Evolutionary conservation across 495 filamentous ascomycete genomes (phyloP).

Genomic region (Penicillium macrosclerotiorum): DNA sequence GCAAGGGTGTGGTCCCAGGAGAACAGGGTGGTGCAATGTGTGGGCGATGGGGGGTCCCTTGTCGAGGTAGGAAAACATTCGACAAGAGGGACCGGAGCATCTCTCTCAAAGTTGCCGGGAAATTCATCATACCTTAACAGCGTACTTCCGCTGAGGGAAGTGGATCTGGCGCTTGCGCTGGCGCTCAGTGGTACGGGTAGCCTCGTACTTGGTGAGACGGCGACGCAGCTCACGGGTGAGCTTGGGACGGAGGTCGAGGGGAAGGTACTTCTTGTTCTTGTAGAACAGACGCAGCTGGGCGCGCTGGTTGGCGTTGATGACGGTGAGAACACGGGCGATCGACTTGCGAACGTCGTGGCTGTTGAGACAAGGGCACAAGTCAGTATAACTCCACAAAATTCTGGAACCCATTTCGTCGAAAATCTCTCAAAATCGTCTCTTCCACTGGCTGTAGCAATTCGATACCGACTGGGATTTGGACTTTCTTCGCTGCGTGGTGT

Average conservation of each 20-base stretch:
- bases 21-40: neutral
- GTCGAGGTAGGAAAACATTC: neutral
- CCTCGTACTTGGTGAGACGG: constrained; percentile 86
- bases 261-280: constrained; percentile 98
- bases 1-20: neutral
- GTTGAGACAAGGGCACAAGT: constrained; percentile 21
- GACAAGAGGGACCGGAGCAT: neutral
- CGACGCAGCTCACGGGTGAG: constrained; percentile 94
- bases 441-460: too few relatives aligned
- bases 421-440: too few relatives aligned
- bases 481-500: neutral
- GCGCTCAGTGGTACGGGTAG: constrained; percentile 75
- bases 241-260: constrained; percentile 95
- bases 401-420: constrained; percentile 8
- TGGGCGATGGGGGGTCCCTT: neutral
- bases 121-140: constrained; percentile 77
- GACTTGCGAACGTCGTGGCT: constrained; percentile 99
- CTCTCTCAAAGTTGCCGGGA: neutral
- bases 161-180: constrained; percentile 90
- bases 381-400: constrained; percentile 18
- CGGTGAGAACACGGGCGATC: constrained; percentile 94
- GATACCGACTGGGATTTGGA: too few relatives aligned
- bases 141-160: constrained; percentile 98
- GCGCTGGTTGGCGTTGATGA: constrained; percentile 99
- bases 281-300: constrained; percentile 98